phyloP scores from a whole-genome alignment of 306 rosid genomes.

The Urtica urens region DNA sequence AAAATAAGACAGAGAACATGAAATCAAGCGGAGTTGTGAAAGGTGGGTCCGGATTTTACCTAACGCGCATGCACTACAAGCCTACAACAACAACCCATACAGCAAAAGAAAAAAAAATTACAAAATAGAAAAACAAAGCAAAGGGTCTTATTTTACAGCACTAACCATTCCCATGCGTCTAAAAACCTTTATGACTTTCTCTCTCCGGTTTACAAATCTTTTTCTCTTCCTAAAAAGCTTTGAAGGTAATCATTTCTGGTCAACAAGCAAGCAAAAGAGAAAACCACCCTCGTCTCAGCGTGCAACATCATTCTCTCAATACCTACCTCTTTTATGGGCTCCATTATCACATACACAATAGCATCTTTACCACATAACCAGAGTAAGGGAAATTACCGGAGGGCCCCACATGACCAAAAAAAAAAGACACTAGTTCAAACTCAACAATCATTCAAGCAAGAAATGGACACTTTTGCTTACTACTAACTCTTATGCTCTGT shows the following conservation, averaged over 20 bases:
- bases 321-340: conserved; percentile 35
- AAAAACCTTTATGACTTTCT: conserved; percentile 32
- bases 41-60: conserved; percentile 59
- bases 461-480: conserved; percentile 15
- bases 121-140: too few relatives aligned
- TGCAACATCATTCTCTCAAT: conserved; percentile 23
- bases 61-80: conserved; percentile 74
- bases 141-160: conserved; percentile 51
- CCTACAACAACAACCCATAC: conserved; percentile 36
- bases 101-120: conserved; percentile 21
- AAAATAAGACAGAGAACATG: conserved; percentile 12
- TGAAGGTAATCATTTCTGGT: conserved; percentile 29
- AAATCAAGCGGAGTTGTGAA: conserved; percentile 33
- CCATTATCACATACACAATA: conserved; percentile 32
- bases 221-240: conserved; percentile 35
- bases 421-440: conserved; percentile 23
- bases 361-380: conserved; percentile 27
- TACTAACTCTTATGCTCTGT: conserved; percentile 17
- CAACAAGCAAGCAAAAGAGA: conserved; percentile 26
- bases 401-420: conserved; percentile 20
- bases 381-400: conserved; percentile 12
- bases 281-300: conserved; percentile 21
- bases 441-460: conserved; percentile 31
- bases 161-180: conserved; percentile 42
- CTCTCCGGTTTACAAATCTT: conserved; percentile 25